Conservation (phyloP, 2,329 filamentous ascomycete species). For the Pestalotiopsis sp. region DNA sequence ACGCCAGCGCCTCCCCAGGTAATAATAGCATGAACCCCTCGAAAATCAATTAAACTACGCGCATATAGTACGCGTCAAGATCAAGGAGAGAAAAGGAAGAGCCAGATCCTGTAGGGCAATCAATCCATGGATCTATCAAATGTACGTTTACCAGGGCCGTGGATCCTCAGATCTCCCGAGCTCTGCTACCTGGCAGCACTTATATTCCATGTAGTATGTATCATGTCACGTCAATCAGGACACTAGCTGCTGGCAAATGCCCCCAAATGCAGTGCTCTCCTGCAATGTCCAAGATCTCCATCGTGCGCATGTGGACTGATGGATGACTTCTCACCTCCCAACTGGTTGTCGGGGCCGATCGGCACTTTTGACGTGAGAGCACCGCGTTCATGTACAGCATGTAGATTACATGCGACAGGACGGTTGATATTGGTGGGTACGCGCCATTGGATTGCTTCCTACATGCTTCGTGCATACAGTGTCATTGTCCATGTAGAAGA, state of each 20-base stretch:
- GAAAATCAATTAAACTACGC: not conserved
- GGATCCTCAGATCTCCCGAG: not conserved
- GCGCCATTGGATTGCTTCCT: not conserved
- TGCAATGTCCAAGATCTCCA: conserved; percentile 8
- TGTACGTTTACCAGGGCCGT: not conserved
- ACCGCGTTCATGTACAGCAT: conserved; percentile 9
- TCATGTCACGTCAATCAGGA: not conserved
- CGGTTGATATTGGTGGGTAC: not conserved
- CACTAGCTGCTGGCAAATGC: not conserved
- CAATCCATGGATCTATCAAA: not conserved
- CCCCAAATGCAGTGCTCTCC: conserved; percentile 7
- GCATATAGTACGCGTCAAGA: not conserved
- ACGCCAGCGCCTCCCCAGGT: not conserved
- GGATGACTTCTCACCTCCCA: not conserved
- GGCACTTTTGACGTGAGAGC: conserved; percentile 7
- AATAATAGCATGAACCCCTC: not conserved
- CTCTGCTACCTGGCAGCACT: not conserved
- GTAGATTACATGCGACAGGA: not conserved
- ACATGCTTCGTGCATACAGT: conserved; percentile 2
- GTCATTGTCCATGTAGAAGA: not conserved
- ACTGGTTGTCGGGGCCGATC: not conserved
- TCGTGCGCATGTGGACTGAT: not conserved
- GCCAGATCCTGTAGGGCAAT: not conserved
- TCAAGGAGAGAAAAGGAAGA: not conserved
- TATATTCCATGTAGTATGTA: not conserved